Conservation (phyloP, 768 basidiomycete genomes). For the Agrocybe chaxingu region DNA sequence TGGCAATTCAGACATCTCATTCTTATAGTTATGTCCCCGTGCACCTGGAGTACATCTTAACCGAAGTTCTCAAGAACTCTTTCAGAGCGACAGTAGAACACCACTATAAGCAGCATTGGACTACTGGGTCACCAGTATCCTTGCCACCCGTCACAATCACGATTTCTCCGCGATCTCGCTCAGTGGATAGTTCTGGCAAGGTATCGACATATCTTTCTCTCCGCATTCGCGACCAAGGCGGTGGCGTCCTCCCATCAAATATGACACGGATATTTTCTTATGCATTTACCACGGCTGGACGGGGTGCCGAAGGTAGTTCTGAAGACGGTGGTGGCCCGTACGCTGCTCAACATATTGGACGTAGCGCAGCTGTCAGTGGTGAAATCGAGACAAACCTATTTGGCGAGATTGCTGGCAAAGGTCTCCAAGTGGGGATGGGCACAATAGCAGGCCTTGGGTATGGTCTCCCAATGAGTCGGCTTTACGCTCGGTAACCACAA, state of each 20-base stretch:
- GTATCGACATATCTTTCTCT: slow-evolving; percentile 61
- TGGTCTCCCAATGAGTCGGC: slow-evolving; percentile 76
- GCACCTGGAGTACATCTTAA: slow-evolving; percentile 88
- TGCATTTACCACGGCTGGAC: slow-evolving; percentile 84
- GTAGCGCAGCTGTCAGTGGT: slow-evolving; percentile 56
- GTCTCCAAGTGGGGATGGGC: slow-evolving; percentile 78
- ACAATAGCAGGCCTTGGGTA: slow-evolving; percentile 90
- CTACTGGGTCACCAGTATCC: slow-evolving; percentile 26
- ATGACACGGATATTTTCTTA: slow-evolving; percentile 86
- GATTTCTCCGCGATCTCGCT: slow-evolving; percentile 51
- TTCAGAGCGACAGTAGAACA: slow-evolving; percentile 88
- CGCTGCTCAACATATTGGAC: slow-evolving; percentile 75
- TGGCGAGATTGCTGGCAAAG: slow-evolving; percentile 73
- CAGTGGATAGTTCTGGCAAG: slow-evolving; percentile 15
- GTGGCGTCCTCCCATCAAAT: slow-evolving; percentile 73
- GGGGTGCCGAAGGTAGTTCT: slow-evolving; percentile 30
- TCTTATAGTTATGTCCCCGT: slow-evolving; percentile 74
- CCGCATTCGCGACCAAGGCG: slow-evolving; percentile 82
- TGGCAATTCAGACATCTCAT: neutral
- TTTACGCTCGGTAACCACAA: slow-evolving; percentile 56
- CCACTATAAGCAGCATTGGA: slow-evolving; percentile 41
- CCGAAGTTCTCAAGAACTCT: slow-evolving; percentile 88
- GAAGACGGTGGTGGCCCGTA: slow-evolving; percentile 66
- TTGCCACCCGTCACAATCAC: slow-evolving; percentile 72
- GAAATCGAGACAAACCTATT: slow-evolving; percentile 56